A percentile compares a stretch with the other conserved stretches of the same genome.
phyloP scores from a whole-genome alignment of 2,329 filamentous ascomycete genomes.

The Alternaria longipes region DNA sequence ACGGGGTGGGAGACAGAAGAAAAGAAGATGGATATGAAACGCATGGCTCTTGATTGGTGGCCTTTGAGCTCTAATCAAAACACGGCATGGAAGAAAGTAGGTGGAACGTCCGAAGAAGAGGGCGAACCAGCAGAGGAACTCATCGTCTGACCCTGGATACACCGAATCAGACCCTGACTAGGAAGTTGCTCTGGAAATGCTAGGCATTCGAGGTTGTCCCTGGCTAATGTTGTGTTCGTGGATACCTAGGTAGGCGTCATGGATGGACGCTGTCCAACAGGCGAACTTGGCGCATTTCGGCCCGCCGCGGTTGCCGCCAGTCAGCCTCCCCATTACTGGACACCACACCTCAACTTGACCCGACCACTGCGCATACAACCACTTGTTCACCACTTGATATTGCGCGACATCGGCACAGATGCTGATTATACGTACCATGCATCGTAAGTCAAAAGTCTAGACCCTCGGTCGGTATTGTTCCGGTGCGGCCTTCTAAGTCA shows the following conservation, averaged over 20 bases:
- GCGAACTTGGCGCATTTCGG: not conserved
- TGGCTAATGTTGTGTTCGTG: not conserved
- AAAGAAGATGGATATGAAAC: not conserved
- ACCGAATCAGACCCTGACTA: not conserved
- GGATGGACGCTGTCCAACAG: not conserved
- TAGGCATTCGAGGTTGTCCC: not conserved
- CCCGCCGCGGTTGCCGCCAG: not conserved
- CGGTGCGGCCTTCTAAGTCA: not conserved
- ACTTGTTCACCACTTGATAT: not conserved
- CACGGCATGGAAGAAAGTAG: not conserved
- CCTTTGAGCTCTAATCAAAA: conserved; percentile 1
- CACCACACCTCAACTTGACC: not conserved
- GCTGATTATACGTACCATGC: too few relatives aligned
- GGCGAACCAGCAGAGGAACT: not conserved
- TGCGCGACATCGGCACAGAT: not conserved
- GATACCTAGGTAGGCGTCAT: not conserved
- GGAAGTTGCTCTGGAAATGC: not conserved
- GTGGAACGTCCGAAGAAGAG: not conserved
- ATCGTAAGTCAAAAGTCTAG: not conserved
- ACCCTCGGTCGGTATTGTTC: not conserved
- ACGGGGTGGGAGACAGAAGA: not conserved
- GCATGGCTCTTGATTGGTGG: conserved; percentile 7
- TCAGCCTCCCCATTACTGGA: not conserved
- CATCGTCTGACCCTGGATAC: not conserved
- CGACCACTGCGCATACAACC: not conserved